A percentile compares a stretch with the other conserved stretches of the same genome.
These are phyloP conservation scores for Paradendryphiella salina DNA, from an alignment of 2,329 filamentous ascomycete genomes.

Conservation along the genomic window DNA sequence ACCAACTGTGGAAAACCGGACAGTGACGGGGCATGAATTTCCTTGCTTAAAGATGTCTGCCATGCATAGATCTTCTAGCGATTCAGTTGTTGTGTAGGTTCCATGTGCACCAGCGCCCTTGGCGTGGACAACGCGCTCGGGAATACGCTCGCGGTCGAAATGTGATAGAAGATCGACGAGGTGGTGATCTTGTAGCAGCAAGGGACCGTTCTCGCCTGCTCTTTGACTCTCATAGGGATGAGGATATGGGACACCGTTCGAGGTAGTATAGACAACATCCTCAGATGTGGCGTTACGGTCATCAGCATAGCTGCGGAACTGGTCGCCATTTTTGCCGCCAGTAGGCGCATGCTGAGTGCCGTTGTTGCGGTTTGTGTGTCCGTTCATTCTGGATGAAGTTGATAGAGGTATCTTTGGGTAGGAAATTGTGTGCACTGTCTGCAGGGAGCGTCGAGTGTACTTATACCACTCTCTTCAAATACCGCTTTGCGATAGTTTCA, in stretches of 20 bases:
- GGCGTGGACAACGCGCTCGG: conserved; percentile 56
- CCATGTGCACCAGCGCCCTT: conserved; percentile 56
- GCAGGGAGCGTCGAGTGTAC: not conserved
- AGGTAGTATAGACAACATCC: conserved; percentile 58
- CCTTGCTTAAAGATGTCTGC: conserved; percentile 61
- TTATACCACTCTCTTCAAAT: conserved; percentile 3
- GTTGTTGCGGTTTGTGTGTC: conserved; percentile 16
- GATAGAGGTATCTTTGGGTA: not conserved
- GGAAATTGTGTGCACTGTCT: not conserved
- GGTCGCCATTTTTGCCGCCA: conserved; percentile 41
- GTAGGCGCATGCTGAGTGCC: conserved; percentile 20
- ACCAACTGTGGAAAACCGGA: conserved; percentile 75
- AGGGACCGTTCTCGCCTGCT: conserved; percentile 60
- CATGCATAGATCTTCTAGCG: conserved; percentile 51
- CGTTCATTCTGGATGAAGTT: conserved; percentile 5
- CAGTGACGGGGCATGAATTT: conserved; percentile 68
- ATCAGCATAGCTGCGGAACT: conserved; percentile 50
- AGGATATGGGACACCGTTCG: conserved; percentile 60
- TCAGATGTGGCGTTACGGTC: conserved; percentile 51
- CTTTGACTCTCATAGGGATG: conserved; percentile 63
- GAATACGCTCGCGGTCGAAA: conserved; percentile 56
- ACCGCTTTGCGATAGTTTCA: not conserved
- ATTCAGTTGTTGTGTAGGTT: conserved; percentile 53
- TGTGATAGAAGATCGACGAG: conserved; percentile 55
- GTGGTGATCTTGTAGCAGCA: conserved; percentile 59